These are phyloP conservation scores for Aspergillus quadricinctus DNA, from an alignment of 2,329 filamentous ascomycete genomes.

Conservation along the genomic window DNA sequence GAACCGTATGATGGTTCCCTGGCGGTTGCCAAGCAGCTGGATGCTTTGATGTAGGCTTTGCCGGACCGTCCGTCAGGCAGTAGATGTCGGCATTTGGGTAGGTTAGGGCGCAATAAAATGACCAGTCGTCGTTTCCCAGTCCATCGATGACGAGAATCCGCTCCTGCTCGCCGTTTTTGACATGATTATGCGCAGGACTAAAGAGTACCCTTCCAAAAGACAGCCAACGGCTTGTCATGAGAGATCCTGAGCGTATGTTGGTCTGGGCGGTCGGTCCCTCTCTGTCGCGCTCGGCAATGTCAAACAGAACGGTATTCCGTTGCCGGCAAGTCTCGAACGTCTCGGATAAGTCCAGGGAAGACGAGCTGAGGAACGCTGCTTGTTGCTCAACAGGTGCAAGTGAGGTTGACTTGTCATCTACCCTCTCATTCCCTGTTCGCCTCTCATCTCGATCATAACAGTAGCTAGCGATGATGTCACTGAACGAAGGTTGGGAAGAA, in stretches of 20 bases:
- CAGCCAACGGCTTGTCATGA: slow-evolving; percentile 49
- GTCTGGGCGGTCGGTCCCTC: slow-evolving; percentile 40
- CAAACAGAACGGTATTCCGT: slow-evolving; percentile 31
- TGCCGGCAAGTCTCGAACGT: slow-evolving; percentile 28
- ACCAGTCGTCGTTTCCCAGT: slow-evolving; percentile 50
- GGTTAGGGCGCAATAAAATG: slow-evolving; percentile 48
- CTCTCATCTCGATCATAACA: slow-evolving; percentile 28
- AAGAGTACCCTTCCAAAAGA: slow-evolving; percentile 49
- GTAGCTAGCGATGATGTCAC: slow-evolving; percentile 52
- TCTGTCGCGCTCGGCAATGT: slow-evolving; percentile 40
- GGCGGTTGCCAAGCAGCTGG: slow-evolving; percentile 42
- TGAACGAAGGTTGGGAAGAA: slow-evolving; percentile 51
- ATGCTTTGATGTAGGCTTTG: slow-evolving; percentile 30
- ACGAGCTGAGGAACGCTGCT: slow-evolving; percentile 24
- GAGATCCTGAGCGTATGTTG: slow-evolving; percentile 46
- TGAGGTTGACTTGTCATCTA: slow-evolving; percentile 16
- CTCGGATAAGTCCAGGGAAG: slow-evolving; percentile 16
- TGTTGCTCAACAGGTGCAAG: slow-evolving; percentile 20
- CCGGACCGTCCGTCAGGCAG: slow-evolving; percentile 36
- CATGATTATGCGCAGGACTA: slow-evolving; percentile 46
- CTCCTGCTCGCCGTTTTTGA: slow-evolving; percentile 37
- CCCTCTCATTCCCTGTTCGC: slow-evolving; percentile 17
- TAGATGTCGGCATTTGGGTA: slow-evolving; percentile 45
- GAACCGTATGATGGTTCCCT: slow-evolving; percentile 40
- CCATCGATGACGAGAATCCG: slow-evolving; percentile 48